These are phyloP conservation scores for Fallopia convolvulus DNA, from an alignment of 148 eudicot genomes.

Conservation along the genomic window DNA sequence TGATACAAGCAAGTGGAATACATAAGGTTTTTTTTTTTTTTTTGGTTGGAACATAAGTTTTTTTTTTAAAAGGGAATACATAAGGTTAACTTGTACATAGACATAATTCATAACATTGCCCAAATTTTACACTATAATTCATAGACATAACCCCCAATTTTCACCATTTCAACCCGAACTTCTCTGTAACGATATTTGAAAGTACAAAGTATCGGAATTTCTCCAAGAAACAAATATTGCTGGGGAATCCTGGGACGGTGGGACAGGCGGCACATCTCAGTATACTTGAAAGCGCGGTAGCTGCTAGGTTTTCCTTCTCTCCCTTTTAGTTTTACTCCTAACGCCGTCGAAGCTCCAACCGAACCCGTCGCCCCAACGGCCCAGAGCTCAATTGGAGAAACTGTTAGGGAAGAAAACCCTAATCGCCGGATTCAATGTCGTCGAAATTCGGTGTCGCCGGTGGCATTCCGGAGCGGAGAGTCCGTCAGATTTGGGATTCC, in stretches of 20 bases:
- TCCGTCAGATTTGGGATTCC: constrained; percentile 93
- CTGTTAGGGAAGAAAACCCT: background rate
- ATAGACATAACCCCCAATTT: too few relatives aligned
- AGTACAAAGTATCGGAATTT: too few relatives aligned
- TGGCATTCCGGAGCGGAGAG: constrained; percentile 88
- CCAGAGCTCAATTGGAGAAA: background rate
- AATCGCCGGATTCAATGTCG: constrained; percentile 30
- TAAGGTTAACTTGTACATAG: too few relatives aligned
- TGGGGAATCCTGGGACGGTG: background rate
- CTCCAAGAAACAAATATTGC: background rate
- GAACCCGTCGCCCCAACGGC: background rate
- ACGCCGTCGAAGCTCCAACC: background rate
- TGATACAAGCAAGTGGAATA: too few relatives aligned
- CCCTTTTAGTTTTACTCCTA: background rate
- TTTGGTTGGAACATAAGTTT: too few relatives aligned
- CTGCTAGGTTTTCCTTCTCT: background rate
- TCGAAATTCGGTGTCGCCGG: constrained; percentile 77
- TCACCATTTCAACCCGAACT: too few relatives aligned
- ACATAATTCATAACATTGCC: too few relatives aligned
- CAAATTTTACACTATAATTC: too few relatives aligned
- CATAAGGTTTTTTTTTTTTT: too few relatives aligned
- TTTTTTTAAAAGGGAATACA: too few relatives aligned
- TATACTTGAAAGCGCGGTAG: background rate
- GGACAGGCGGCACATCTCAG: background rate
- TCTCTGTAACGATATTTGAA: too few relatives aligned